Percentiles rank a stretch among this genome's conserved stretches.
phyloP scores from a whole-genome alignment of 345 rosid genomes.

The Boechera retrofracta region DNA sequence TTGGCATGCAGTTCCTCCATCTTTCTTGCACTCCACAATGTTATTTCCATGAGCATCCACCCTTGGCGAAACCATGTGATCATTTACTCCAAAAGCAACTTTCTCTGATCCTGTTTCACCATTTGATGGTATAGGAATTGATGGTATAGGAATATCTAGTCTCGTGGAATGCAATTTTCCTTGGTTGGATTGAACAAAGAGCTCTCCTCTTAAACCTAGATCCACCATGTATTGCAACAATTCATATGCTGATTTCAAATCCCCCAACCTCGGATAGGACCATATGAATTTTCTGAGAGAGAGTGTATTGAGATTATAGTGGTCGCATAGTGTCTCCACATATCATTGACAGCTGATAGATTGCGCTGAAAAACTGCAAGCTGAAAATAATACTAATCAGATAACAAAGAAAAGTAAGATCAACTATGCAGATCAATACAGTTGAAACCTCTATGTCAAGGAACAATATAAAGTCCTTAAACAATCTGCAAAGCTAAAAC shows the following conservation, averaged over 20 bases:
- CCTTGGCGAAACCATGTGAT: conserved; percentile 33
- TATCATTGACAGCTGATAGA: conserved; percentile 58
- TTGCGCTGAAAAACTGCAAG: conserved; percentile 79
- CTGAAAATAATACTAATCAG: conserved; percentile 53
- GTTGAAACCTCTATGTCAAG: conserved; percentile 12
- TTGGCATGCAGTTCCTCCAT: too few species aligned
- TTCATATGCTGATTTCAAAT: conserved; percentile 70
- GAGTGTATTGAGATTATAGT: conserved; percentile 57
- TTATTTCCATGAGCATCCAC: conserved; percentile 39
- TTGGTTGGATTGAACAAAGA: conserved; percentile 34
- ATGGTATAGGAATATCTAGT: conserved; percentile 74
- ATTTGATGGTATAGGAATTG: conserved; percentile 22
- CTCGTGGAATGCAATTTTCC: conserved; percentile 53
- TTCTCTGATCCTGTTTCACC: conserved; percentile 49
- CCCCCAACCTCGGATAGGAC: conserved; percentile 71
- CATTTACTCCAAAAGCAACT: conserved; percentile 44
- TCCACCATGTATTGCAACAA: conserved; percentile 76
- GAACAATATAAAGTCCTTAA: background rate
- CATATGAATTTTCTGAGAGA: conserved; percentile 61
- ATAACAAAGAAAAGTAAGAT: conserved; percentile 18
- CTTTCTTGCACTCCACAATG: conserved; percentile 27
- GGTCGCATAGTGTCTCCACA: conserved; percentile 70
- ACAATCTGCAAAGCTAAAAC: background rate
- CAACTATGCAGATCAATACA: conserved; percentile 3
- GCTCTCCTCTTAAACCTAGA: conserved; percentile 50